Evolutionary conservation across 2,329 filamentous ascomycete genomes (phyloP).

Genomic region (Colletotrichum spinosum): DNA sequence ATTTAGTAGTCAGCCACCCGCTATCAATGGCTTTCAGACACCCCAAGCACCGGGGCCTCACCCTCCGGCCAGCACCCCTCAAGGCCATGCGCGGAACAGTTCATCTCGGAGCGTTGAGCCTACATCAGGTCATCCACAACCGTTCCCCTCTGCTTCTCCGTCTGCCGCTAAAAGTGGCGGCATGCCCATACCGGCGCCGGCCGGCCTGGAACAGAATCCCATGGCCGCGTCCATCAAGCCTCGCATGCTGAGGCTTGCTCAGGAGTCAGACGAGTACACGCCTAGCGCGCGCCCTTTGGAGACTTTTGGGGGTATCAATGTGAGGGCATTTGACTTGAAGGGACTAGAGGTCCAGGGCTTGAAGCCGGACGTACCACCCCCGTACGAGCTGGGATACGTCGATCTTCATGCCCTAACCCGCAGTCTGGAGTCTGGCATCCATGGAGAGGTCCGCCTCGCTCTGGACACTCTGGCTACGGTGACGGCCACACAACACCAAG

Average conservation of each 20-base stretch:
- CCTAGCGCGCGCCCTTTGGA: constrained; percentile 66
- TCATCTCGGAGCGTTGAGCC: constrained; percentile 64
- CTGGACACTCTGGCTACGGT: constrained; percentile 84
- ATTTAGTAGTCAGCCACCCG: constrained; percentile 56
- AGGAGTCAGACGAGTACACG: constrained; percentile 64
- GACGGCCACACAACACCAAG: constrained; percentile 68
- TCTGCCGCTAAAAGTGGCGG: constrained; percentile 54
- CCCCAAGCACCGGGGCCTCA: constrained; percentile 57
- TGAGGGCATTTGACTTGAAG: constrained; percentile 72
- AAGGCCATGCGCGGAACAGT: constrained; percentile 61
- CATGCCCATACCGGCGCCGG: constrained; percentile 52
- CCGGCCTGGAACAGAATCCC: constrained; percentile 27
- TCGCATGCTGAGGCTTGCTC: constrained; percentile 52
- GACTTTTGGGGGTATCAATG: constrained; percentile 78
- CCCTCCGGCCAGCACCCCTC: constrained; percentile 55
- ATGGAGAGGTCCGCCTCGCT: constrained; percentile 88
- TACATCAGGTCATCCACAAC: constrained; percentile 50
- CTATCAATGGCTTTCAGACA: constrained; percentile 62
- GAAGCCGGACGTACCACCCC: constrained; percentile 79
- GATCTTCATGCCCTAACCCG: constrained; percentile 91
- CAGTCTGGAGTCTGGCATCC: constrained; percentile 89
- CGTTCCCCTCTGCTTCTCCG: constrained; percentile 61
- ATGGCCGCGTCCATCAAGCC: constrained; percentile 42
- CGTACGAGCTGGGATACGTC: constrained; percentile 85
- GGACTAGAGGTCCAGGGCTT: constrained; percentile 74